A percentile compares a stretch with the other conserved stretches of the same genome.
These are phyloP conservation scores for Toxicodendron radicans DNA, from an alignment of 345 rosid species.

Conservation along the genomic window DNA sequence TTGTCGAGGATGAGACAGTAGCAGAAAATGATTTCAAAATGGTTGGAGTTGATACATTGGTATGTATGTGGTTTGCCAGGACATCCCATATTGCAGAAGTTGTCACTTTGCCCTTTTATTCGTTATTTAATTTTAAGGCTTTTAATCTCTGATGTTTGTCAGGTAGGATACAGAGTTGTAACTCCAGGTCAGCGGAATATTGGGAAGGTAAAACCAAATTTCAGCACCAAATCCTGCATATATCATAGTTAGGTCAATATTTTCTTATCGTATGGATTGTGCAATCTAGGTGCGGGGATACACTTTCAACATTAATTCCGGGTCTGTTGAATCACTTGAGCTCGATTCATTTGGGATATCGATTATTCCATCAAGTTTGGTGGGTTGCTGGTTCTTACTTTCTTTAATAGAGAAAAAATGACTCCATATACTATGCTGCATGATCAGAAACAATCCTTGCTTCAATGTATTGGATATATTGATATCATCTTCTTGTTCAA, in stretches of 20 bases:
- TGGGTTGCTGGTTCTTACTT: conserved; percentile 27
- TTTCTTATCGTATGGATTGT: background rate
- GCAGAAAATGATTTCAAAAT: conserved; percentile 60
- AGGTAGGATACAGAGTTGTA: conserved; percentile 89
- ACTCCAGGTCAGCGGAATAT: conserved; percentile 55
- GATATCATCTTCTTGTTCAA: background rate
- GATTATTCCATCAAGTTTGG: conserved; percentile 89
- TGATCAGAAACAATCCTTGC: background rate
- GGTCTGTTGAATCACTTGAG: conserved; percentile 73
- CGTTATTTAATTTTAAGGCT: conserved; percentile 6
- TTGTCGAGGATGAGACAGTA: conserved; percentile 64
- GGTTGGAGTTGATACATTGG: conserved; percentile 83
- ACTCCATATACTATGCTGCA: background rate
- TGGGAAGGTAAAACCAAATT: conserved; percentile 60
- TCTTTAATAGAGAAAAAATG: background rate
- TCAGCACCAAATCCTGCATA: conserved; percentile 5
- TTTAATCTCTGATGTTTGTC: conserved; percentile 34
- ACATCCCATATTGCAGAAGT: background rate
- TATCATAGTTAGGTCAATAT: background rate
- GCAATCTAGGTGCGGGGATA: conserved; percentile 72
- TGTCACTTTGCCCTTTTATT: background rate
- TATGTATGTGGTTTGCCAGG: conserved; percentile 26
- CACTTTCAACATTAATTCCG: conserved; percentile 75
- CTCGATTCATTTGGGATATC: conserved; percentile 89
- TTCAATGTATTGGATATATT: background rate